Conservation (phyloP, 768 basidiomycete species). For the Daedaleopsis nitida region DNA sequence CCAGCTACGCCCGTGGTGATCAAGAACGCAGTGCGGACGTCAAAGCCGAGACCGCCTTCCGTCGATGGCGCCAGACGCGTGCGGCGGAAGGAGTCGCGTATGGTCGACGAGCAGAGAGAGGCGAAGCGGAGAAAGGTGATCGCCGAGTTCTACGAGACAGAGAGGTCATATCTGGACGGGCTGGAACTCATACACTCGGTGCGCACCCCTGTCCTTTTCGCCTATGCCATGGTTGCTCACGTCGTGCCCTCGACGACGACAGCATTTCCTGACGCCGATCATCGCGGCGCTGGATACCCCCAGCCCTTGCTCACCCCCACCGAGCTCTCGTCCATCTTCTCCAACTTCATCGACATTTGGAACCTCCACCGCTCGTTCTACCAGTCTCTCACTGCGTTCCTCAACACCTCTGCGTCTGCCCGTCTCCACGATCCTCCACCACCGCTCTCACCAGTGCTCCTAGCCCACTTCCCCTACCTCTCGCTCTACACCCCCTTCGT, state of each 20-base stretch:
- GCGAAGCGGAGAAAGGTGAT: conserved; percentile 69
- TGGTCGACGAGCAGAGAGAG: conserved; percentile 49
- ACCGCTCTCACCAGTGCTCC: conserved; percentile 59
- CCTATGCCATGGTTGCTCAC: too few relatives aligned
- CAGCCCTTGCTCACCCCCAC: conserved; percentile 69
- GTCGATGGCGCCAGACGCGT: conserved; percentile 43
- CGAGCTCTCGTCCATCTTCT: conserved; percentile 75
- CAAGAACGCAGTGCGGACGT: conserved; percentile 31
- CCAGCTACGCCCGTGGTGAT: conserved; percentile 36
- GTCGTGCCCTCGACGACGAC: neutral
- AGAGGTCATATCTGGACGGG: conserved; percentile 78
- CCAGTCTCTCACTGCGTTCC: conserved; percentile 53
- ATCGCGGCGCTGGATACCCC: conserved; percentile 71
- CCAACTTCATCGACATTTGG: conserved; percentile 92
- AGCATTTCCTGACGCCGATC: conserved; percentile 86
- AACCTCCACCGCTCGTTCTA: conserved; percentile 81
- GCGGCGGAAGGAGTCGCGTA: conserved; percentile 42
- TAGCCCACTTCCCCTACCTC: conserved; percentile 85
- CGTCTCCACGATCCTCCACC: conserved; percentile 34
- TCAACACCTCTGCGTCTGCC: conserved; percentile 33
- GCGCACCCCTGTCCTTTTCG: conserved; percentile 27
- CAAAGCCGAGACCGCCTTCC: conserved; percentile 37
- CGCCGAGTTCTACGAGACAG: conserved; percentile 82
- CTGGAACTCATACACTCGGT: conserved; percentile 84
- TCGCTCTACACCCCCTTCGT: conserved; percentile 87